Conservation (phyloP, 192 early-diverging fungal genomes). For the Coemansia sp. region DNA sequence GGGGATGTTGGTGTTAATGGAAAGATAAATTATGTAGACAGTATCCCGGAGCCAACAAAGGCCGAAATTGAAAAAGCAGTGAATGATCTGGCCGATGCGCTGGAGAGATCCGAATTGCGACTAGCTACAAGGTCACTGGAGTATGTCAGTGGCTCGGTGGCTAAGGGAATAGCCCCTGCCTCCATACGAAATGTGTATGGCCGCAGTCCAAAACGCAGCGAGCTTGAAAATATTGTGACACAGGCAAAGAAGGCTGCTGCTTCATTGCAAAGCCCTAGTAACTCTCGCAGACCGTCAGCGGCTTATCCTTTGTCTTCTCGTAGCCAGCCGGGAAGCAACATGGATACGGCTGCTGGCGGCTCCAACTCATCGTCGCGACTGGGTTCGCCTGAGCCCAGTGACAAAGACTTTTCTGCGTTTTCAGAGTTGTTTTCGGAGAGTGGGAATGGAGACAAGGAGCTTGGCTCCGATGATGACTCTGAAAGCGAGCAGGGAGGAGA, state of each 20-base stretch:
- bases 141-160: conserved; percentile 24
- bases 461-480: neutral
- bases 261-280: conserved; percentile 1
- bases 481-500: neutral
- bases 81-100: conserved; percentile 15
- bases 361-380: conserved; percentile 21
- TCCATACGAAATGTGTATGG: conserved; percentile 35
- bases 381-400: conserved; percentile 20
- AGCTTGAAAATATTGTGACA: conserved; percentile 9
- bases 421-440: conserved; percentile 30
- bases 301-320: neutral
- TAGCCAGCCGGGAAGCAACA: neutral
- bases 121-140: conserved; percentile 13
- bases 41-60: conserved; percentile 18
- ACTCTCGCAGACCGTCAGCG: conserved; percentile 16
- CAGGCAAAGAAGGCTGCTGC: conserved; percentile 10
- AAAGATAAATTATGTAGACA: conserved; percentile 9
- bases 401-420: neutral
- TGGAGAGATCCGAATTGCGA: conserved; percentile 18
- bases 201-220: neutral
- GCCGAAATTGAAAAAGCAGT: conserved; percentile 30
- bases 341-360: neutral
- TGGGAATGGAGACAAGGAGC: neutral
- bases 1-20: conserved; percentile 38
- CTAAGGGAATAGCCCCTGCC: conserved; percentile 16